These are phyloP conservation scores for Scheffersomyces insectosa DNA, from an alignment of 1,139 yeast genomes.

Conservation along the genomic window DNA sequence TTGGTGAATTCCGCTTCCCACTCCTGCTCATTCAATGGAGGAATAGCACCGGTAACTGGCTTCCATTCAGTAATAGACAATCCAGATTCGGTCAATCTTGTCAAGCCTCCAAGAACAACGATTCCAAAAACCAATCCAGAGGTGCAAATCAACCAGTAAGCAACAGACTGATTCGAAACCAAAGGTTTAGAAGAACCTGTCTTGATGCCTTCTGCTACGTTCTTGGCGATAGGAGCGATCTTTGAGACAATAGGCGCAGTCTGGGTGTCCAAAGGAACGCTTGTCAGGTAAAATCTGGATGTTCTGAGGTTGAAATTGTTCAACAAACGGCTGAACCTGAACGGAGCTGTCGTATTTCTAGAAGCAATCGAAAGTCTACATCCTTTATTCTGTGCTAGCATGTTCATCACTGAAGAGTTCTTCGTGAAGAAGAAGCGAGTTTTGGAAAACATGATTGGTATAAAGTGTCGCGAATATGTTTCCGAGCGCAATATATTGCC, in stretches of 20 bases:
- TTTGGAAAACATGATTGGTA: conserved; percentile 30
- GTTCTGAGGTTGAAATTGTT: conserved; percentile 1
- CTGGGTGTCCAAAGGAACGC: too few relatives aligned
- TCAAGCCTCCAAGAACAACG: conserved; percentile 94
- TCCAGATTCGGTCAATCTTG: conserved; percentile 94
- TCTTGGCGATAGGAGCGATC: conserved; percentile 1
- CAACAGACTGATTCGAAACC: conserved; percentile 56
- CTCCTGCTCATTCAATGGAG: conserved; percentile 75
- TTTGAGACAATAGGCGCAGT: background rate
- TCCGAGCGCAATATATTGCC: too few relatives aligned
- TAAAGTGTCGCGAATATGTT: too few relatives aligned
- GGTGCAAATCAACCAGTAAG: conserved; percentile 89
- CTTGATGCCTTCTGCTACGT: conserved; percentile 3
- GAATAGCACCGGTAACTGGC: conserved; percentile 93
- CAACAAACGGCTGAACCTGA: conserved; percentile 6
- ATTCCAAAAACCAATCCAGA: conserved; percentile 92
- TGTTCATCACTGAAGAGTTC: conserved; percentile 38
- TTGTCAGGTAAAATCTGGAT: conserved; percentile 1
- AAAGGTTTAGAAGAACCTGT: conserved; percentile 11
- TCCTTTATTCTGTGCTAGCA: conserved; percentile 26
- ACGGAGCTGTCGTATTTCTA: background rate
- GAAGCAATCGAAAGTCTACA: conserved; percentile 14
- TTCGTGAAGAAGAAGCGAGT: conserved; percentile 46
- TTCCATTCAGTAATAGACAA: conserved; percentile 97
- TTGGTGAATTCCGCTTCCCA: conserved; percentile 86